Evolutionary conservation across 306 rosid species (phyloP).

Genomic region (Acacia melanoxylon): DNA sequence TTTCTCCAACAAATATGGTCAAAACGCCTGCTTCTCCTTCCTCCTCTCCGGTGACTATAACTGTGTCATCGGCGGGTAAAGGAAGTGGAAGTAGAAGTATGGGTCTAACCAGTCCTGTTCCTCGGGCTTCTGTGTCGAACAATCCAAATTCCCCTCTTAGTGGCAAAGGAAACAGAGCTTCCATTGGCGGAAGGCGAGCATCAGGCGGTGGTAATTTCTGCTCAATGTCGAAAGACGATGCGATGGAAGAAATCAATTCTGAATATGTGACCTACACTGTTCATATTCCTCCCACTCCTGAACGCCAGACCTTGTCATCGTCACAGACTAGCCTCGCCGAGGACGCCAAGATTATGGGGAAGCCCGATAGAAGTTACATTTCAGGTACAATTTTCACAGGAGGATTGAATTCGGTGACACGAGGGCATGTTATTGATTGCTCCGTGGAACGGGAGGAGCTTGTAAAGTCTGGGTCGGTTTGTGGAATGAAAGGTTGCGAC

Average conservation of each 20-base stretch:
- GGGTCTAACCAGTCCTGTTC: conserved; percentile 74
- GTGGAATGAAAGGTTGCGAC: conserved; percentile 76
- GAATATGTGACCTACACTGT: conserved; percentile 73
- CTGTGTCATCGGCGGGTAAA: conserved; percentile 68
- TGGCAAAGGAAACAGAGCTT: conserved; percentile 41
- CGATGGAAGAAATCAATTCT: conserved; percentile 40
- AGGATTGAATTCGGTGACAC: conserved; percentile 75
- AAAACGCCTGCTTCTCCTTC: conserved; percentile 62
- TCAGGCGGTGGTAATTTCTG: conserved; percentile 44
- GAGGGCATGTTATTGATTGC: conserved; percentile 70
- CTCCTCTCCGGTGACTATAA: conserved; percentile 80
- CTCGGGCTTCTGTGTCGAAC: conserved; percentile 67
- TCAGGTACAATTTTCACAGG: conserved; percentile 78
- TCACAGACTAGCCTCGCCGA: conserved; percentile 58
- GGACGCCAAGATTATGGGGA: conserved; percentile 32
- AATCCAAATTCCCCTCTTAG: conserved; percentile 73
- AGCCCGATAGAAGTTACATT: conserved; percentile 46
- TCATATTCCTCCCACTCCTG: conserved; percentile 89
- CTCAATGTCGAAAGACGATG: conserved; percentile 45
- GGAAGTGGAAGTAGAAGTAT: conserved; percentile 56
- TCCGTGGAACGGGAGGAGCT: conserved; percentile 38
- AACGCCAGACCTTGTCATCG: conserved; percentile 55
- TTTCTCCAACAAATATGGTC: conserved; percentile 39
- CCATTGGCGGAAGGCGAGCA: conserved; percentile 37
- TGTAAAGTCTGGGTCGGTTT: conserved; percentile 41